These are phyloP conservation scores for Quercus phellos DNA, from an alignment of 331 rosid species.

Conservation along the genomic window DNA sequence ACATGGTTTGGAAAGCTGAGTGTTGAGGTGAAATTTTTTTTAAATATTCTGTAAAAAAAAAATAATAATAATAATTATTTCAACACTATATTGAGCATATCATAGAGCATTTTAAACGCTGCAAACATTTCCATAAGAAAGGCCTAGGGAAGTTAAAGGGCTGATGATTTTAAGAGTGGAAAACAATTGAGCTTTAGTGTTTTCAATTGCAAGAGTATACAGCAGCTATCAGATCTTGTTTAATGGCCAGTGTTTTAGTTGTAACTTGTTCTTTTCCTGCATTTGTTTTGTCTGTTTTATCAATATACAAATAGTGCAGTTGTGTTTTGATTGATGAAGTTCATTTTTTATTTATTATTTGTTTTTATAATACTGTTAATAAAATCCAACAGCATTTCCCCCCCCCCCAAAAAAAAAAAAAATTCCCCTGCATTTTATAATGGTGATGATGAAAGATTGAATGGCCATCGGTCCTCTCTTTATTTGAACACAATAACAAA, in stretches of 20 bases:
- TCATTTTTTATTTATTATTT: no score
- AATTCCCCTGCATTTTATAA: no score
- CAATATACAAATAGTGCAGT: no score
- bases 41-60: not conserved
- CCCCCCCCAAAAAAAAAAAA: no score
- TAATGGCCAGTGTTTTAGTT: no score
- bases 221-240: not conserved
- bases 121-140: not conserved
- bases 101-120: not conserved
- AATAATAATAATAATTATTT: not conserved
- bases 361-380: no score
- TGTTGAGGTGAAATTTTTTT: constrained; percentile 60
- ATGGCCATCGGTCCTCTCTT: not conserved
- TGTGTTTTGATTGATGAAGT: no score
- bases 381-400: no score
- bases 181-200: not conserved
- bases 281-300: no score
- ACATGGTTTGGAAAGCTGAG: constrained; percentile 91
- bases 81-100: not conserved
- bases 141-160: not conserved
- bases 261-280: no score
- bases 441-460: not conserved
- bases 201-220: not conserved
- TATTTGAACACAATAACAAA: not conserved
- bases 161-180: not conserved